Base-by-base conservation (phyloP, 805 yeast species). In the Yarrowia yakushimensis region DNA sequence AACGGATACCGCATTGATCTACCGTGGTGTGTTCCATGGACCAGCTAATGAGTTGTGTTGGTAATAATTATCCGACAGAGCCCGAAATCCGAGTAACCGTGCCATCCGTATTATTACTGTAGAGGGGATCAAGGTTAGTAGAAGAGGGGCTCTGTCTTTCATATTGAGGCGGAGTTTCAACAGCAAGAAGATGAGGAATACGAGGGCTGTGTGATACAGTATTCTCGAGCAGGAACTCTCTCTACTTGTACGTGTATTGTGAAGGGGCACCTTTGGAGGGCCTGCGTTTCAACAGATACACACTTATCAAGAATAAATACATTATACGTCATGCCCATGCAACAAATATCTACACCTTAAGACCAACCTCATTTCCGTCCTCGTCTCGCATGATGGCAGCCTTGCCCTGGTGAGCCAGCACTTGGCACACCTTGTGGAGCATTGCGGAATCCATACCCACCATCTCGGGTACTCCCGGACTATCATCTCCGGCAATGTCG, bases 381-480 rank as follows among this genome's bases (percentile, higher is more conserved):
- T 85, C 87, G 52, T 83, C 87, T 73, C 84, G 85, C 73, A 92
- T 73, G 20, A 88, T 71, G 55, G 85, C 89, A 1, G 94, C 96
- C 67, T 87, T 82, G 3, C 88, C 88, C 65, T 85, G 81, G 63
- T 83, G 83, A 11, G 82, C 85, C 66, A 93, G 73, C 0, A 80
- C 77, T 27, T 81, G 82, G 17, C 90, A 70, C 1, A 86, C 83
- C 65, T 76, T 75, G 11, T 79, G 76, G 63, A 92, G 72, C 13
- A 90, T 69, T 13, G 71, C 69, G 36, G 81, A 76, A 67, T 88
- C 90, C 67, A 91, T 79, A 13, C 83, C 83, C 62, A 79, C 79
- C 67, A 92, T 85, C 45, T 82, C 86, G 68, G 85, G 83, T 5
- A 79, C 77, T 1, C 71, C 63, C 60, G 81, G 61, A 28, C 12